A percentile compares a stretch with the other conserved stretches of the same genome.
Conservation (phyloP, 1,284 basidiomycete species). For the Apiotrichum mycotoxinovorans region DNA sequence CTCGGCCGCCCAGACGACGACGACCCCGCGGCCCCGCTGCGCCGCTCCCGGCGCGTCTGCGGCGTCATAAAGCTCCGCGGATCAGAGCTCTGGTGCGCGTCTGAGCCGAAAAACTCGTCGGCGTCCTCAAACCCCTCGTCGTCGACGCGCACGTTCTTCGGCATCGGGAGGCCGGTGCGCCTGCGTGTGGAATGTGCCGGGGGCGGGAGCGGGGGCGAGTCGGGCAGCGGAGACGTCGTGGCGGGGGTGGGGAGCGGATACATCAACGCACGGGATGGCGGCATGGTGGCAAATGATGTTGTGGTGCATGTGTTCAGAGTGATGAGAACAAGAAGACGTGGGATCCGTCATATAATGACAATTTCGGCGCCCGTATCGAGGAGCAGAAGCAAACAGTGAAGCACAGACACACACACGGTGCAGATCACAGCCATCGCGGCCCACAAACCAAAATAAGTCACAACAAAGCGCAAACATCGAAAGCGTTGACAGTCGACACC, state of each 20-base stretch:
- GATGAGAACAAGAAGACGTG: too few species aligned
- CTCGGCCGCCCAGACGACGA: background rate
- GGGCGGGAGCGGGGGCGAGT: background rate
- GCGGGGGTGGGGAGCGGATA: background rate
- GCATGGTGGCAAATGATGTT: background rate
- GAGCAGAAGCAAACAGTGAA: too few species aligned
- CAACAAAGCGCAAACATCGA: too few species aligned
- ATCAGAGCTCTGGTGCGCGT: conserved; percentile 46
- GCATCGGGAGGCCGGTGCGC: conserved; percentile 42
- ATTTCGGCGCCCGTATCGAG: too few species aligned
- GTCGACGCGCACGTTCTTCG: conserved; percentile 60
- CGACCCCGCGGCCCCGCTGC: background rate
- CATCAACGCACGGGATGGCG: background rate
- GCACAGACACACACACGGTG: too few species aligned
- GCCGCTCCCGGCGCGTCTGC: background rate
- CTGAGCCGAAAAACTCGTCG: conserved; percentile 60
- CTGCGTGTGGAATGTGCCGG: conserved; percentile 18
- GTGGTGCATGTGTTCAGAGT: background rate
- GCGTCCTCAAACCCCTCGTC: conserved; percentile 83
- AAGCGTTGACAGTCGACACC: too few species aligned
- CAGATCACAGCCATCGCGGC: too few species aligned
- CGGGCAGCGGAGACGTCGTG: background rate
- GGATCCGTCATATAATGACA: too few species aligned
- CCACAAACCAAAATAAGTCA: too few species aligned
- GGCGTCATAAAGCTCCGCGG: background rate